Base-by-base conservation (phyloP, 2,329 filamentous ascomycete species). In the Thelonectria blattea region DNA sequence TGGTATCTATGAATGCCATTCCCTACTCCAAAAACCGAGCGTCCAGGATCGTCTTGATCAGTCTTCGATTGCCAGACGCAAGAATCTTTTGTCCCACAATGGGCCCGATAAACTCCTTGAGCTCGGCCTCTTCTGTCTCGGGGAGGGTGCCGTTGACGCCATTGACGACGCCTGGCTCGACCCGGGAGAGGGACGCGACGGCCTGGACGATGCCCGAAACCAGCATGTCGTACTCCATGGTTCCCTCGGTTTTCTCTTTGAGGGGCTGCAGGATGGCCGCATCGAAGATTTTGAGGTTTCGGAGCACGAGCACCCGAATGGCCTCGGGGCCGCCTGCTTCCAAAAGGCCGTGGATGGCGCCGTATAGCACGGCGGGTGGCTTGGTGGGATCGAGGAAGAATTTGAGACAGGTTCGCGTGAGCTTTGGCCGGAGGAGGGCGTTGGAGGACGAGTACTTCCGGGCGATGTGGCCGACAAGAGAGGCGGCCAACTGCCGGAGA, bases 371-470 rank as follows among this genome's bases (percentile, higher is more conserved):
- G 2, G 91, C 88, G 0, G 93, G 85, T 0, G 93, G 88, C 72
- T 93, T 92, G 45, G 88, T 87, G 0, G 92, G 91, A 71, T 97
- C 93, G 30, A 99, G 85, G 75, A 97, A 94, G 70, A 91, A 88
- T 78, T 97, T 97, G 34, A 98, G 85, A 71, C 93, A 97, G 0
- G 93, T 95, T n/a, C 95, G 86, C 4, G 93, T 93, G 30, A 99
- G 88, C 65, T 96, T 91, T 2, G 93, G 89, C 58, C 93, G 92
- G 24, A 98, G 85, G 14, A 92, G 89, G 45, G 91, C 88, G 59
- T 93, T 96, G 5, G 88, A 90, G 24, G 88, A 84, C 6, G 90
- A 88, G 78, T 96, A 97, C 71, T 93, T 94, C 64, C 84, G 85
- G 4, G 91, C 89, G 41, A 99, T 91, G 37, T 87, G 85, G 32